These are phyloP conservation scores for Piloderma croceum DNA, from an alignment of 768 basidiomycete species.

Conservation along the genomic window DNA sequence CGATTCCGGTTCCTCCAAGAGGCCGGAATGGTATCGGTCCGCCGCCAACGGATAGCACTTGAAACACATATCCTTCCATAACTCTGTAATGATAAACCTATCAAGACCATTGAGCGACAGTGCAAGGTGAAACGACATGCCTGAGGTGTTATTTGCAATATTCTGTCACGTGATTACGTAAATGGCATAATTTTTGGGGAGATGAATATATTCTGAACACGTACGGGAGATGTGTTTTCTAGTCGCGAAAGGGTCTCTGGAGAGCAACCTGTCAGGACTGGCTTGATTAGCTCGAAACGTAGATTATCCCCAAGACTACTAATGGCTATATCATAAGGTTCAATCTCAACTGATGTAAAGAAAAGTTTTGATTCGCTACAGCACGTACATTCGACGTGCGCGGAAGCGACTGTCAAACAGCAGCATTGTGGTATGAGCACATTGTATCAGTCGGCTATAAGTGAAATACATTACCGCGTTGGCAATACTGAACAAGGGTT, in stretches of 20 bases:
- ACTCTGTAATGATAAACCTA: slow-evolving; percentile 39
- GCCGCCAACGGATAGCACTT: slow-evolving; percentile 51
- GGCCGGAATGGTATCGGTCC: slow-evolving; percentile 39
- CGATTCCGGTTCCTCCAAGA: slow-evolving; percentile 44
- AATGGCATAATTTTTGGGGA: no score
- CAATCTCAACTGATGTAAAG: slow-evolving; percentile 2
- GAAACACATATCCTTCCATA: slow-evolving; percentile 64
- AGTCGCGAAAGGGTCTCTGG: slow-evolving; percentile 64
- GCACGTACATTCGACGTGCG: slow-evolving; percentile 56
- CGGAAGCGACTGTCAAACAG: slow-evolving; percentile 44
- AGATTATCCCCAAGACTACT: slow-evolving; percentile 54
- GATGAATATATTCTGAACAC: slow-evolving; percentile 21
- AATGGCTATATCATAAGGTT: slow-evolving; percentile 42
- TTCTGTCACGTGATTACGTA: slow-evolving; percentile 37
- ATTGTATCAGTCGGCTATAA: no score
- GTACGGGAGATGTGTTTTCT: slow-evolving; percentile 66
- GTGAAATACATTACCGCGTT: slow-evolving; percentile 72
- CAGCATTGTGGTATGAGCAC: no score
- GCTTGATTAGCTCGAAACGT: slow-evolving; percentile 60
- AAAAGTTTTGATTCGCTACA: not conserved
- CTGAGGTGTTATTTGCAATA: slow-evolving; percentile 50
- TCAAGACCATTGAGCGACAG: no score
- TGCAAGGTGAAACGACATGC: slow-evolving; percentile 29
- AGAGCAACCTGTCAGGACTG: slow-evolving; percentile 68
- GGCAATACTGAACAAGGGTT: slow-evolving; percentile 63